Evolutionary conservation across 495 filamentous ascomycete genomes (phyloP).

Genomic region (Aeminium ludgeri): DNA sequence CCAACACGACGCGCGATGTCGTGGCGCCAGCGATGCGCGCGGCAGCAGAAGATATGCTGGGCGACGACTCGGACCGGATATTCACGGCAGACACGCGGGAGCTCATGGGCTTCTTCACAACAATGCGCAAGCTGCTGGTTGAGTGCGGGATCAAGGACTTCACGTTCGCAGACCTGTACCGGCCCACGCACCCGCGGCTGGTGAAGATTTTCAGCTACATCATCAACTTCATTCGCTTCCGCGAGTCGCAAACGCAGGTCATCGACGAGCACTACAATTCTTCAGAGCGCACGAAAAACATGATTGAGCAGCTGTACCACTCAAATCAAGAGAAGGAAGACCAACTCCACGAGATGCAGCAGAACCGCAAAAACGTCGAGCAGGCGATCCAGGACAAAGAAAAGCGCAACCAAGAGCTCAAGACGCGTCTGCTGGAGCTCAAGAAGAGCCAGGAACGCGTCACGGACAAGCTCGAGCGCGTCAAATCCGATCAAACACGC

Average conservation of each 20-base stretch:
- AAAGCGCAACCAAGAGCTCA: slow-evolving; percentile 67
- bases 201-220: slow-evolving; percentile 87
- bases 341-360: slow-evolving; percentile 63
- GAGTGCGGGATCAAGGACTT: slow-evolving; percentile 91
- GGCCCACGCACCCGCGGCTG: slow-evolving; percentile 72
- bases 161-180: slow-evolving; percentile 73
- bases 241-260: slow-evolving; percentile 67
- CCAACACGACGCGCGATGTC: slow-evolving; percentile 77
- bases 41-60: slow-evolving; percentile 68
- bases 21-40: slow-evolving; percentile 90
- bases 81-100: slow-evolving; percentile 76
- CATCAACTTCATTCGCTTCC: slow-evolving; percentile 96
- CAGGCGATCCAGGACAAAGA: slow-evolving; percentile 64
- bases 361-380: slow-evolving; percentile 59
- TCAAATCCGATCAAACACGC: slow-evolving; percentile 52
- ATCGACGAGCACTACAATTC: slow-evolving; percentile 90
- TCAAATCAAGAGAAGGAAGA: slow-evolving; percentile 78
- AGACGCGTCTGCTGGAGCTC: slow-evolving; percentile 58
- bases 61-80: slow-evolving; percentile 56
- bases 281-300: slow-evolving; percentile 63
- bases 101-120: slow-evolving; percentile 81
- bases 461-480: slow-evolving; percentile 56
- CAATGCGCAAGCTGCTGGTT: slow-evolving; percentile 53
- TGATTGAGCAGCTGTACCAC: slow-evolving; percentile 67
- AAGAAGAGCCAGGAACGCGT: slow-evolving; percentile 62